Evolutionary conservation across 1,139 yeast species (phyloP).

Genomic region (Magnusiomyces suaveolens): DNA sequence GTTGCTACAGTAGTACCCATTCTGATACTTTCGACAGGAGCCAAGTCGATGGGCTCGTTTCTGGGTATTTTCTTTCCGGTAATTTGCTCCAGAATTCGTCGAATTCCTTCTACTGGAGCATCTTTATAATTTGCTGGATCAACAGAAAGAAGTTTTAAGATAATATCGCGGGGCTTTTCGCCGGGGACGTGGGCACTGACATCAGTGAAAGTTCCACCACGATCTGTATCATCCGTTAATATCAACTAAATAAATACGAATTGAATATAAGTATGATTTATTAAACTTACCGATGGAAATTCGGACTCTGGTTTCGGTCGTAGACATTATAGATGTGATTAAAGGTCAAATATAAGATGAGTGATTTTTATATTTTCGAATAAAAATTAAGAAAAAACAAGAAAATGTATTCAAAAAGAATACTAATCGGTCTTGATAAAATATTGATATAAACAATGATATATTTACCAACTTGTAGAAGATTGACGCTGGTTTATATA

Average conservation of each 20-base stretch:
- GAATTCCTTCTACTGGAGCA: slow-evolving; percentile 86
- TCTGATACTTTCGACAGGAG: slow-evolving; percentile 47
- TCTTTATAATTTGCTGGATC: slow-evolving; percentile 80
- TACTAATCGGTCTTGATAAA: too few species aligned
- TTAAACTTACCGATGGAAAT: slow-evolving; percentile 15
- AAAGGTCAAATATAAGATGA: not conserved
- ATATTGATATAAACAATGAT: not conserved
- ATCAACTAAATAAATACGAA: not conserved
- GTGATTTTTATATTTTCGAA: too few species aligned
- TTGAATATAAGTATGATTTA: too few species aligned
- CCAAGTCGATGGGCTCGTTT: slow-evolving; percentile 39
- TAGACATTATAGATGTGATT: not conserved
- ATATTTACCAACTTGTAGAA: too few species aligned
- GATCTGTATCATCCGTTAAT: slow-evolving; percentile 21
- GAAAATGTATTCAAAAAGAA: too few species aligned
- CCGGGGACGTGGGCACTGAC: slow-evolving; percentile 42
- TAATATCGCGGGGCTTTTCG: slow-evolving; percentile 40
- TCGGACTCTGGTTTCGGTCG: slow-evolving; percentile 6
- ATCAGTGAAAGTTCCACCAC: slow-evolving; percentile 81
- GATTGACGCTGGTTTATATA: slow-evolving; percentile 1
- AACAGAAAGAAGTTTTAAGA: slow-evolving; percentile 68
- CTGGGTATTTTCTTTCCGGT: slow-evolving; percentile 39
- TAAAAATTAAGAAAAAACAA: not conserved
- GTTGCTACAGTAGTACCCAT: slow-evolving; percentile 83
- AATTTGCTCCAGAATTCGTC: slow-evolving; percentile 59